These are phyloP conservation scores for Ophiocordyceps camponoti-rufipedis DNA, from an alignment of 2,329 filamentous ascomycete species.

Conservation along the genomic window DNA sequence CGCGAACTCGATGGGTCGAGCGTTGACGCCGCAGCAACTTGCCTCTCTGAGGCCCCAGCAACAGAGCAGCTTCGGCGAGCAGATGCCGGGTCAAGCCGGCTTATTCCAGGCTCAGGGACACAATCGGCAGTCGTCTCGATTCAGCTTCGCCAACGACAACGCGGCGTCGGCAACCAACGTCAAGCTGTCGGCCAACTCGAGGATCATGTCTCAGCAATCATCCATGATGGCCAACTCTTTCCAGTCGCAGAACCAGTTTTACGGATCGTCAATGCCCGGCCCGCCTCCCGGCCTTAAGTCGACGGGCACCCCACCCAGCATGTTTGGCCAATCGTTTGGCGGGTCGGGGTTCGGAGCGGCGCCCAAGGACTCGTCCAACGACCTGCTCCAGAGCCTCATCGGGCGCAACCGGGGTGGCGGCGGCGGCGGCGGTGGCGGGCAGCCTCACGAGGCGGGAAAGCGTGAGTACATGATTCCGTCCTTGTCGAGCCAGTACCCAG, in stretches of 20 bases:
- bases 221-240: constrained; percentile 64
- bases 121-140: constrained; percentile 68
- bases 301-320: constrained; percentile 80
- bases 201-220: constrained; percentile 67
- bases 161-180: constrained; percentile 33
- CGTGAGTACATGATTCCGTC: constrained; percentile 97
- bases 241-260: constrained; percentile 54
- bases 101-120: constrained; percentile 48
- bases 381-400: constrained; percentile 64
- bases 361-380: constrained; percentile 49
- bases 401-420: constrained; percentile 49
- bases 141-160: constrained; percentile 69
- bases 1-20: constrained; percentile 41
- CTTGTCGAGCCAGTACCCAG: constrained; percentile 73
- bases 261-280: constrained; percentile 70
- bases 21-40: constrained; percentile 66
- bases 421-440: constrained; percentile 33
- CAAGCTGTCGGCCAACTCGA: constrained; percentile 62
- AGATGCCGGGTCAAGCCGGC: constrained; percentile 29
- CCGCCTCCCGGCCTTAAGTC: constrained; percentile 92
- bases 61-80: constrained; percentile 35
- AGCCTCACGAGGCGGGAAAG: constrained; percentile 76
- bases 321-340: constrained; percentile 85
- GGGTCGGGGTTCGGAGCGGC: constrained; percentile 47
- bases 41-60: constrained; percentile 44